A percentile compares a stretch with the other conserved stretches of the same genome.
These are phyloP conservation scores for Arctium lappa DNA, from an alignment of 129 eudicot genomes.

Conservation along the genomic window DNA sequence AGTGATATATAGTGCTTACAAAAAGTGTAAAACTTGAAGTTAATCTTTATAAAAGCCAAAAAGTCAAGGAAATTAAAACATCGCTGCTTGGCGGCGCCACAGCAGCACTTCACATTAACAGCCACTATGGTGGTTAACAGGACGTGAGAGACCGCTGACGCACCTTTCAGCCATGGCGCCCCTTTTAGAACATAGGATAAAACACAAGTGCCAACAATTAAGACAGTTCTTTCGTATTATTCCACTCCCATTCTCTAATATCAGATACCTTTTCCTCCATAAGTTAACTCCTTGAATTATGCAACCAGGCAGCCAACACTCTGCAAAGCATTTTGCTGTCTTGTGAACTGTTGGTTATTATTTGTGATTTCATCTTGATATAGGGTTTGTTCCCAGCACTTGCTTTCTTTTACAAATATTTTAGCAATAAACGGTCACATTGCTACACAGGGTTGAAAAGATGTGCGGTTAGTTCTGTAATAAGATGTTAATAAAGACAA, in stretches of 20 bases:
- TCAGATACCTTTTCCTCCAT: not conserved
- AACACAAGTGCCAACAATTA: not conserved
- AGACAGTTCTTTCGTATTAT: not conserved
- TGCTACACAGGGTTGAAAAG: not conserved
- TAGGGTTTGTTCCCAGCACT: not conserved
- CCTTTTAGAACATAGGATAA: not conserved
- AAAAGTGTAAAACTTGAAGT: not conserved
- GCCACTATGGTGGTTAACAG: not conserved
- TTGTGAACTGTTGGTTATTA: not conserved
- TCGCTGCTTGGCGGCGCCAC: not conserved
- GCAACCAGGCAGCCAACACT: not conserved
- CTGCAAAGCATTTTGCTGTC: not conserved
- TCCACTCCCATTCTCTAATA: not conserved
- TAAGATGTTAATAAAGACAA: not conserved
- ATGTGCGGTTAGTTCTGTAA: not conserved
- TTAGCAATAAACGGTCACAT: not conserved
- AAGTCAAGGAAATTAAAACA: not conserved
- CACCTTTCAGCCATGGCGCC: not conserved
- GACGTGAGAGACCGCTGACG: not conserved
- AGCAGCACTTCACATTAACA: not conserved
- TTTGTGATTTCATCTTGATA: not conserved
- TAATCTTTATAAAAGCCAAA: too few relatives aligned
- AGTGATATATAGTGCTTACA: not conserved
- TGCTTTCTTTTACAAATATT: not conserved
- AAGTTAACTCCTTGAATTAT: not conserved